Base-by-base conservation (phyloP, 441 rosid species). In the Gossypium trilobum region DNA sequence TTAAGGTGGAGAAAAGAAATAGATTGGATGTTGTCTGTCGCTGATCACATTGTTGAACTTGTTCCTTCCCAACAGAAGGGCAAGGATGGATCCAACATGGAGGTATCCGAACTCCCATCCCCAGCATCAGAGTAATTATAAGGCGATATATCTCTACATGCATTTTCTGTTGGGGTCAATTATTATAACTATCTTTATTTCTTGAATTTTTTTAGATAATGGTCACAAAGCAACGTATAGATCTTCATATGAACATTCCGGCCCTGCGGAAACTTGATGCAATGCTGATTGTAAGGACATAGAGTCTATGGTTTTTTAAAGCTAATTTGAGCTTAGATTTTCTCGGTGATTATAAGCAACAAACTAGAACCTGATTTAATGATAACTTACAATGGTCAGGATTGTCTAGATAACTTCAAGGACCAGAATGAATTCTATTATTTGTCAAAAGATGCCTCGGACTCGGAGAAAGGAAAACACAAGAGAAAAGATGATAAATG, bases 31-130 rank as follows among this genome's bases (percentile, higher is more conserved):
- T 83, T 95, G 58, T 88, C 89, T 16, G 99, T 90, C 22, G 82
- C 95, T 29, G 98, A 95, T 81, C 80, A 93, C 79, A 76, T 95
- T 55, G 98, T 95, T 59, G 97, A 95, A 80, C 82, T 95, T 62
- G 94, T 88, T 77, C 84, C 99, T 50, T 81, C 90, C 39, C 91
- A 88, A 67, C 98, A 95, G 77, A 90, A 81, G 68, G 79, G 78
- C 76, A 87, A 88, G 75, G 84, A 93, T 57, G 99, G 98, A 58
- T 73, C 81, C 20, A 84, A 70, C 60, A 88, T 95, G 86, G 99
- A 95, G 97, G 99, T 92, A 80, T 70, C 20, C 78, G 60, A 1
- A 44, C 27, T 57, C 0, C 10, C 1, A 5, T 20, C 17, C 54
- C 17, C 54, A 13, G 56, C n/a, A 23, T 46, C 57, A n/a, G 70